A percentile compares a stretch with the other conserved stretches of the same genome.
phyloP scores from a whole-genome alignment of 148 eudicot genomes.

The Rhododendron ferrugineum region DNA sequence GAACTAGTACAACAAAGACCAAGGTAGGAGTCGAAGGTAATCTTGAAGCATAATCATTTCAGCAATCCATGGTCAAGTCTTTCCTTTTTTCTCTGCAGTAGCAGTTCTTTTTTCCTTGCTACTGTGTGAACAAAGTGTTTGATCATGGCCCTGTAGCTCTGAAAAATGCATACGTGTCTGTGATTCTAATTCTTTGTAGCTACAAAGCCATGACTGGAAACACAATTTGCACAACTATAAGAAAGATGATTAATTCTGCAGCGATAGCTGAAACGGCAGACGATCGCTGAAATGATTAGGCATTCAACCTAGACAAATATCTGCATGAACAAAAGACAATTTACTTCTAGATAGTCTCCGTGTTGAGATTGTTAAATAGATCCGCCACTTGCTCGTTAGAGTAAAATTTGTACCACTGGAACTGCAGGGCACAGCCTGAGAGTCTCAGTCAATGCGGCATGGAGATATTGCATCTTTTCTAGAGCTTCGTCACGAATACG shows the following conservation, averaged over 20 bases:
- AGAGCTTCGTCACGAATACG: conserved; percentile 47
- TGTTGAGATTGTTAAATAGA: background rate
- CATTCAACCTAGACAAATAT: background rate
- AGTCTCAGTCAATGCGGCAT: conserved; percentile 73
- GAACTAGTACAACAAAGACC: background rate
- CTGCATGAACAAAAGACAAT: background rate
- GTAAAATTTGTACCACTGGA: conserved; percentile 47
- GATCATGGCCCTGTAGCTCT: background rate
- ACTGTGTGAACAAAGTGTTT: background rate
- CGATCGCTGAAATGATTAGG: background rate
- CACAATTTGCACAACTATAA: background rate
- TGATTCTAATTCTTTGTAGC: background rate
- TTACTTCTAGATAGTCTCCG: background rate
- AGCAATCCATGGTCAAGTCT: background rate
- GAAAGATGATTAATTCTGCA: background rate
- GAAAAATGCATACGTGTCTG: background rate
- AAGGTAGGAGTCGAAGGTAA: background rate
- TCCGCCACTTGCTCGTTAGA: background rate
- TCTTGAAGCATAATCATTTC: background rate
- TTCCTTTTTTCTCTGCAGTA: background rate
- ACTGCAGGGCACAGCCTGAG: conserved; percentile 78
- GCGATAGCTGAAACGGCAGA: background rate
- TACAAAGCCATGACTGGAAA: background rate
- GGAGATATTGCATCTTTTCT: conserved; percentile 78
- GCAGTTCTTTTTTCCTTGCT: background rate